Conservation (phyloP, 192 early-diverging fungal species). For the Chytriomyces sp. region DNA sequence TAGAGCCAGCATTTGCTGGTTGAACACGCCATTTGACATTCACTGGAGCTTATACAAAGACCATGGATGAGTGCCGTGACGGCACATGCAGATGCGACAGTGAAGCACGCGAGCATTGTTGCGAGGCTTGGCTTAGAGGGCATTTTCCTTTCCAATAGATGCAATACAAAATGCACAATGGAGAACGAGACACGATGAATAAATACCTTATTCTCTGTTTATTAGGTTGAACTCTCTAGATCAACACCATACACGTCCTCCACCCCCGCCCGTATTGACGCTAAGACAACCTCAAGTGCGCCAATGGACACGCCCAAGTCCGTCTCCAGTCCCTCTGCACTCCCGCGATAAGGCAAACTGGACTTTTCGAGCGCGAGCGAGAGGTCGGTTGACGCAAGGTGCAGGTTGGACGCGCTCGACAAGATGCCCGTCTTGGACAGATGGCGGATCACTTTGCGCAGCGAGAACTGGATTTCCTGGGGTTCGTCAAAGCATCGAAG, state of each 20-base stretch:
- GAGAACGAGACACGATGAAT: too few species aligned
- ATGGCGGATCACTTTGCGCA: constrained; percentile 13
- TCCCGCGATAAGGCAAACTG: constrained; percentile 7
- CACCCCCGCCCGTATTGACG: constrained; percentile 5
- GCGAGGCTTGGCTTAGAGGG: too few species aligned
- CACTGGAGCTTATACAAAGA: too few species aligned
- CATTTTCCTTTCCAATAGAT: too few species aligned
- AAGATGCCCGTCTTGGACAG: constrained; percentile 11
- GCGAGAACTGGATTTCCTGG: constrained; percentile 16
- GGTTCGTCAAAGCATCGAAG: background rate
- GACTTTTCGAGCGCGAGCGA: constrained; percentile 6
- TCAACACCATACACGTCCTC: background rate
- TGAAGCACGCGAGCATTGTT: too few species aligned
- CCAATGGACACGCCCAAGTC: background rate
- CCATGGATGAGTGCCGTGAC: too few species aligned
- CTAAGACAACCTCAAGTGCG: background rate
- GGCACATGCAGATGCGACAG: too few species aligned
- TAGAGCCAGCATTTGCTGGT: too few species aligned
- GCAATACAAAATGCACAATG: too few species aligned
- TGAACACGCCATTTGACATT: too few species aligned
- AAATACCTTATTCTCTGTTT: too few species aligned
- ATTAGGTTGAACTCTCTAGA: background rate
- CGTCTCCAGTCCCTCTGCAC: constrained; percentile 15
- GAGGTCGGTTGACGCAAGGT: background rate
- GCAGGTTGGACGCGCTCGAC: background rate